Evolutionary conservation across 768 basidiomycete species (phyloP).

Genomic region (Suillus lakei): DNA sequence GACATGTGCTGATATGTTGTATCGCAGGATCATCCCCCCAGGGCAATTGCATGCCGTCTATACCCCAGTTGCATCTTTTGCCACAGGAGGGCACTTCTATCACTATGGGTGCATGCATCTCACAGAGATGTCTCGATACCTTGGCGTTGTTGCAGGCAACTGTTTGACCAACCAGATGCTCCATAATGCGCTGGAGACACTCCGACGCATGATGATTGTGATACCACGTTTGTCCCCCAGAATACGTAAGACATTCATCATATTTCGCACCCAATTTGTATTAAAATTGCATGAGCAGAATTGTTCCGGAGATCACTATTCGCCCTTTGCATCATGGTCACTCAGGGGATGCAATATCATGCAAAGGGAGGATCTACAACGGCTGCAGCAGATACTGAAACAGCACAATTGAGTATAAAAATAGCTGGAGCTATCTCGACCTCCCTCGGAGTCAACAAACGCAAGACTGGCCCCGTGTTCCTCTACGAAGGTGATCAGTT

Average conservation of each 20-base stretch:
- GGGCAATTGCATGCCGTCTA: slow-evolving; percentile 9
- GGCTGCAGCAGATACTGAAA: no score
- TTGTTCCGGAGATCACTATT: background rate
- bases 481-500: no score
- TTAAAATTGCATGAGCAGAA: no score
- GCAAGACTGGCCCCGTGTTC: no score
- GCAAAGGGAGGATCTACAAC: no score
- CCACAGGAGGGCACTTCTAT: slow-evolving; percentile 10
- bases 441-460: no score
- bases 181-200: background rate
- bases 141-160: background rate
- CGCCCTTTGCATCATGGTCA: background rate
- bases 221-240: background rate
- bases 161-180: slow-evolving; percentile 5
- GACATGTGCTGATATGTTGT: no score
- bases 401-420: no score
- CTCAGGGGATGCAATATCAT: no score
- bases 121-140: slow-evolving; percentile 5
- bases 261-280: background rate
- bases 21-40: slow-evolving; percentile 14
- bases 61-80: slow-evolving; percentile 10
- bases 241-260: background rate
- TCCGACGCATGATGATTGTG: slow-evolving; percentile 2
- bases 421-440: no score
- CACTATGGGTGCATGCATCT: slow-evolving; percentile 11